Conservation (phyloP, 1,284 basidiomycete genomes). For the Puccinia hordei region DNA sequence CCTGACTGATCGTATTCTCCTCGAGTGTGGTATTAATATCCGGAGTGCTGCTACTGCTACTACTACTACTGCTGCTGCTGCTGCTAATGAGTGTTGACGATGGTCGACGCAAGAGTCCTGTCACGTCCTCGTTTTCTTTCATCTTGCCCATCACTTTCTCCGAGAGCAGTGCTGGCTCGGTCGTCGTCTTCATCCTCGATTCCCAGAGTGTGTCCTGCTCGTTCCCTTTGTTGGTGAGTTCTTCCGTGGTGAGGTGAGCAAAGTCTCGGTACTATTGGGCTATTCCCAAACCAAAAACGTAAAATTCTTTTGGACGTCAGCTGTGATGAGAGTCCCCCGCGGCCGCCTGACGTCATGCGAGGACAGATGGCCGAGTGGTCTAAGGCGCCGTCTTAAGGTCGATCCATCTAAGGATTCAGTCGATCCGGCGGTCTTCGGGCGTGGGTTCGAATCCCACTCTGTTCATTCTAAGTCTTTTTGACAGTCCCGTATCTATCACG, state of each 20-base stretch:
- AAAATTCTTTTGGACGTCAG: no score
- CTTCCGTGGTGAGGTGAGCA: no score
- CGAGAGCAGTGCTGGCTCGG: background rate
- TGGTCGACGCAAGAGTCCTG: conserved; percentile 56
- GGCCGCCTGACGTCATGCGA: no score
- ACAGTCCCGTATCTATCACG: background rate
- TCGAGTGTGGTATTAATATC: background rate
- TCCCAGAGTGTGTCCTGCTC: background rate
- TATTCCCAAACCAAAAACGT: background rate
- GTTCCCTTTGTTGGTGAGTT: no score
- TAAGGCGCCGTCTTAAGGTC: conserved; percentile 50
- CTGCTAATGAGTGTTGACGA: conserved; percentile 8
- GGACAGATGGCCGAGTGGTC: conserved; percentile 45
- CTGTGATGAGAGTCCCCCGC: no score
- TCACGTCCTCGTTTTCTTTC: conserved; percentile 51
- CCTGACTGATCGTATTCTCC: background rate
- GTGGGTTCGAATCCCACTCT: conserved; percentile 60
- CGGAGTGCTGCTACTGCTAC: background rate
- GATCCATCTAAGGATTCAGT: background rate
- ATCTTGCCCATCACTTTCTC: conserved; percentile 54
- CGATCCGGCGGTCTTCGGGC: conserved; percentile 57
- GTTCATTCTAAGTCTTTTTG: conserved; percentile 19
- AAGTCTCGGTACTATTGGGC: no score
- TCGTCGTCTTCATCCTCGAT: conserved; percentile 1
- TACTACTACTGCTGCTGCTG: background rate